These are phyloP conservation scores for Pseudocercospora vitis DNA, from an alignment of 2,329 filamentous ascomycete species.

Conservation along the genomic window DNA sequence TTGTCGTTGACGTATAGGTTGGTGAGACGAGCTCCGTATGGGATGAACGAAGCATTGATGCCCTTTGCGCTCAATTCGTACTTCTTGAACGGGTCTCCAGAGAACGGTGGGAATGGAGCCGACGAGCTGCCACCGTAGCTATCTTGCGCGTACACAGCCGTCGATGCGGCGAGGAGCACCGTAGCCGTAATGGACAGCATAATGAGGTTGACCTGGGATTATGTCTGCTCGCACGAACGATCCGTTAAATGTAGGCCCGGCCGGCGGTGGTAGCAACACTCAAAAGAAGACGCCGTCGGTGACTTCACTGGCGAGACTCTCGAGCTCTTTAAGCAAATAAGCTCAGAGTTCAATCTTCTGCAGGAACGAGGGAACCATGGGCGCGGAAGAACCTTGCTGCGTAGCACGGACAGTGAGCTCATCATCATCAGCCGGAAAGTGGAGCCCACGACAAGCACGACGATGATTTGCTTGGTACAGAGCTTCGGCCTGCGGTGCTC, in stretches of 20 bases:
- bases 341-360: constrained; percentile 19
- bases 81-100: constrained; percentile 33
- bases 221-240: too few relatives aligned
- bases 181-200: constrained; percentile 22
- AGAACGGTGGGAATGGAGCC: constrained; percentile 31
- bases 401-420: too few relatives aligned
- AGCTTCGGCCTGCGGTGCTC: too few relatives aligned
- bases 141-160: constrained; percentile 24
- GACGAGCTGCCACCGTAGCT: constrained; percentile 16
- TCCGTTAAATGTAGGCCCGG: too few relatives aligned
- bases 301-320: constrained; percentile 14
- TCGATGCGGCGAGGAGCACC: constrained; percentile 29
- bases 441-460: background rate
- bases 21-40: constrained; percentile 35
- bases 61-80: constrained; percentile 31
- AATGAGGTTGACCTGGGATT: too few relatives aligned
- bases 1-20: constrained; percentile 34
- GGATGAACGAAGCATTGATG: constrained; percentile 36
- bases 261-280: background rate
- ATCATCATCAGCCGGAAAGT: constrained; percentile 6
- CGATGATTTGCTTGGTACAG: too few relatives aligned
- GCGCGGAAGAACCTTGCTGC: constrained; percentile 5
- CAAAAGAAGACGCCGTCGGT: constrained; percentile 1
- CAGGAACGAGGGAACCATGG: constrained; percentile 18
- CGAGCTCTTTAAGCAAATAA: constrained; percentile 13